These are phyloP conservation scores for Rauvolfia tetraphylla DNA, from an alignment of 257 asterid genomes.

Conservation along the genomic window DNA sequence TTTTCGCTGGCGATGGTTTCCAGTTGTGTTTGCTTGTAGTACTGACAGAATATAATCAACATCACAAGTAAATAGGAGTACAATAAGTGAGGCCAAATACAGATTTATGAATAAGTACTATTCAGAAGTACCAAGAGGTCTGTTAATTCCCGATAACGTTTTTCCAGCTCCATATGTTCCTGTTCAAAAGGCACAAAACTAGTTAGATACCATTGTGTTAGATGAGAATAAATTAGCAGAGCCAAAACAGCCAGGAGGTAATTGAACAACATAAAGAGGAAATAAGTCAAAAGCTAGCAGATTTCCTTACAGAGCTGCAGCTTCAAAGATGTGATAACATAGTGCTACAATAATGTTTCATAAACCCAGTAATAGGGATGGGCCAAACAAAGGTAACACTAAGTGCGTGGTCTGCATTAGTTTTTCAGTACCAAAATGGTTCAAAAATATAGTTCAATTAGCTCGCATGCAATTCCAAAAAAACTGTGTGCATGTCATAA, in stretches of 20 bases:
- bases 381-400: not conserved
- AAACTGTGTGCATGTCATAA: not conserved
- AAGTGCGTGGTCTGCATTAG: not conserved
- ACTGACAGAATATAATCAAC: conserved; percentile 42
- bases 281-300: not conserved
- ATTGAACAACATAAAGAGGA: not conserved
- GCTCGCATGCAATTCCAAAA: not conserved
- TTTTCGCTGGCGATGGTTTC: conserved; percentile 98
- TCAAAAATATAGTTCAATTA: not conserved
- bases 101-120: conserved; percentile 16
- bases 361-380: not conserved
- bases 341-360: not conserved
- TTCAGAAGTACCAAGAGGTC: conserved; percentile 72
- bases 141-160: conserved; percentile 96
- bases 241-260: not conserved
- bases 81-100: conserved; percentile 18
- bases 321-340: not conserved
- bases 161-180: conserved; percentile 99
- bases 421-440: not conserved
- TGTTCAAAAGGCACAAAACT: conserved; percentile 38
- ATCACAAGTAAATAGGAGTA: conserved; percentile 17
- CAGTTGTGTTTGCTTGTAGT: conserved; percentile 96
- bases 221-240: not conserved
- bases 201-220: not conserved
- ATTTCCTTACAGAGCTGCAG: not conserved